A percentile compares a stretch with the other conserved stretches of the same genome.
Conservation (phyloP, 2,329 filamentous ascomycete genomes). For the Claviceps pusilla region DNA sequence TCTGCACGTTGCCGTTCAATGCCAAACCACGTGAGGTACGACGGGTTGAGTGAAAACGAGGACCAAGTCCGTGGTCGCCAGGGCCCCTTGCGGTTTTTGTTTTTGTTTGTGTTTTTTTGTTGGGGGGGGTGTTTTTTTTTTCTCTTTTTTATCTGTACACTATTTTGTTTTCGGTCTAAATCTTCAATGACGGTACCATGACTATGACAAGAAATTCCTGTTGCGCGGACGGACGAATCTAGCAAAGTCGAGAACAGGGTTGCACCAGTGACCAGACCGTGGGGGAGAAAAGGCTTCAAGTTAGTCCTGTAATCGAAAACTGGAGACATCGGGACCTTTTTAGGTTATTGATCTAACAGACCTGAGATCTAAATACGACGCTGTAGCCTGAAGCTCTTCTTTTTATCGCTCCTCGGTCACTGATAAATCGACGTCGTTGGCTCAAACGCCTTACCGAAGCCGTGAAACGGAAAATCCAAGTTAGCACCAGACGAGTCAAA, state of each 20-base stretch:
- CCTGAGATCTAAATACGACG: background rate
- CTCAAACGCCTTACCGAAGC: background rate
- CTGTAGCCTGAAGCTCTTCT: background rate
- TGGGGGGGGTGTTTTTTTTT: background rate
- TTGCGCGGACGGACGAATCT: background rate
- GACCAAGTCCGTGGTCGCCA: background rate
- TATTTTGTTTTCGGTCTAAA: background rate
- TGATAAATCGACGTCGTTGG: background rate
- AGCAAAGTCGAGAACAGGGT: background rate
- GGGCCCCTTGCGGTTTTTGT: background rate
- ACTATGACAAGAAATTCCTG: background rate
- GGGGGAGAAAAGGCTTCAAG: background rate
- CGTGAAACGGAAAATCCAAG: background rate
- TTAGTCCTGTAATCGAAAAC: background rate
- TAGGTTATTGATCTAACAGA: background rate
- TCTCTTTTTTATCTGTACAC: no score
- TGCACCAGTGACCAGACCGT: background rate
- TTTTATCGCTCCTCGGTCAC: background rate
- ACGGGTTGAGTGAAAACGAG: background rate
- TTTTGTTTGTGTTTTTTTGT: background rate
- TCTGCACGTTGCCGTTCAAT: background rate
- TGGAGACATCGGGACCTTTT: background rate
- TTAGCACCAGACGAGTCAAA: background rate
- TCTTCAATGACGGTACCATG: background rate
- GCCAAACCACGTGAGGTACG: background rate